Evolutionary conservation across 2,329 filamentous ascomycete species (phyloP), one percentile per base, ranked within the genome.

Genomic region (Ampelomyces quisqualis): DNA sequence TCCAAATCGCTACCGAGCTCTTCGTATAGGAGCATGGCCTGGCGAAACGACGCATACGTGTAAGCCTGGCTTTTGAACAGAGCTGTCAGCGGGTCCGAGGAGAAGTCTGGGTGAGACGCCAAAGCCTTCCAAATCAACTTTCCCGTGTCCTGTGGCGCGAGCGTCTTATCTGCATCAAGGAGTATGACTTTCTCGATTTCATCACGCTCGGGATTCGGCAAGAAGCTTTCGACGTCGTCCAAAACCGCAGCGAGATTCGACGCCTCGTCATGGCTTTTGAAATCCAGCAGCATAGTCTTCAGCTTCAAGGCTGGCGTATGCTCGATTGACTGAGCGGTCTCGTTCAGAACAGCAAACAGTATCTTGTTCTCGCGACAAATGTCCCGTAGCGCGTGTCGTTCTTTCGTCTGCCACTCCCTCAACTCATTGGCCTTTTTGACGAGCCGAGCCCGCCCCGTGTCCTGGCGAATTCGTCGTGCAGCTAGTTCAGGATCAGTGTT

Each of bases 131-230:
- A 82, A 58, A 81, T 81, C 38, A 78, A 26, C 0, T 24, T 38
- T 0, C 76, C 74, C 4, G 74, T 75, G 45, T 84, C 80, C 9
- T 72, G 48, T 1, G 72, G 40, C 4, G 72, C 61, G 38, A 86
- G 58, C 0, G 80, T 85, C 47, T 64, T 76, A 57, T 85, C 80
- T 0, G 64, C 81, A 45, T 85, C 81, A 2, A 85, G 32, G 0
- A 83, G 73, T 11, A 85, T 35, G 31, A 79, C 60, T 0, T 70
- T 78, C 30, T 77, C 51, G 7, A 72, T 34, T 2, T 49, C 27
- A 5, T 38, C 43, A 8, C 29, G 13, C 5, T 38, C 27, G 2
- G 22, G 10, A 22, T 23, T 15, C n/a, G 10, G 7, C 11, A 23
- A 17, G 10, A n/a, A 13, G 13, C 7, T 7, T 5, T 26, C 32